A percentile compares a stretch with the other conserved stretches of the same genome.
phyloP scores from a whole-genome alignment of 176 grass and related monocot species.

The Typha latifolia region DNA sequence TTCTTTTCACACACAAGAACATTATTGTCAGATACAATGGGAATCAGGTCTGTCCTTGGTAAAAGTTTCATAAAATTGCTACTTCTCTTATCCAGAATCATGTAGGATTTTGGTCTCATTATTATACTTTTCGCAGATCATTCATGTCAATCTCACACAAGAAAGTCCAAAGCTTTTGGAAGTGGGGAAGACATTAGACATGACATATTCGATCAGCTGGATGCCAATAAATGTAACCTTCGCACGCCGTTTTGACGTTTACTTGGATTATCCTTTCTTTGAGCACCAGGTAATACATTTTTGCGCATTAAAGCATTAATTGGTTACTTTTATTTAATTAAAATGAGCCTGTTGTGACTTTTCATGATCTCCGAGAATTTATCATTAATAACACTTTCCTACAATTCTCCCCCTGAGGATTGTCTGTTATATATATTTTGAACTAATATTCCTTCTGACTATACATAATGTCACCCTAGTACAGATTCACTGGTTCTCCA shows the following conservation, averaged over 20 bases:
- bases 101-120: slow-evolving; percentile 7
- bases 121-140: slow-evolving; percentile 40
- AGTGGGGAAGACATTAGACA: slow-evolving; percentile 44
- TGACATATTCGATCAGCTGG: slow-evolving; percentile 75
- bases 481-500: slow-evolving; percentile 98
- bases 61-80: not conserved
- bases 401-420: not conserved
- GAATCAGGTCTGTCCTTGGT: slow-evolving; percentile 54
- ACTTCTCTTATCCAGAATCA: not conserved
- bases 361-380: not conserved
- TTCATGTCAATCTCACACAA: slow-evolving; percentile 81
- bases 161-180: slow-evolving; percentile 71
- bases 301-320: not conserved
- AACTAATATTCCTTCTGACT: not conserved
- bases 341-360: not conserved
- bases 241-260: slow-evolving; percentile 62
- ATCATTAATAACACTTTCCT: not conserved
- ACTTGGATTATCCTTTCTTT: slow-evolving; percentile 75
- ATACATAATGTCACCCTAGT: slow-evolving; percentile 1
- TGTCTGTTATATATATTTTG: not conserved
- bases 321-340: not conserved
- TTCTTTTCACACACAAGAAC: slow-evolving; percentile 85
- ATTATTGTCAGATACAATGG: slow-evolving; percentile 71
- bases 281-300: slow-evolving; percentile 53
- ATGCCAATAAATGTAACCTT: slow-evolving; percentile 46